Percentiles rank a stretch among this genome's conserved stretches.
phyloP scores from a whole-genome alignment of 352 stramenopile genomes.

The Thalassiosira hispida region DNA sequence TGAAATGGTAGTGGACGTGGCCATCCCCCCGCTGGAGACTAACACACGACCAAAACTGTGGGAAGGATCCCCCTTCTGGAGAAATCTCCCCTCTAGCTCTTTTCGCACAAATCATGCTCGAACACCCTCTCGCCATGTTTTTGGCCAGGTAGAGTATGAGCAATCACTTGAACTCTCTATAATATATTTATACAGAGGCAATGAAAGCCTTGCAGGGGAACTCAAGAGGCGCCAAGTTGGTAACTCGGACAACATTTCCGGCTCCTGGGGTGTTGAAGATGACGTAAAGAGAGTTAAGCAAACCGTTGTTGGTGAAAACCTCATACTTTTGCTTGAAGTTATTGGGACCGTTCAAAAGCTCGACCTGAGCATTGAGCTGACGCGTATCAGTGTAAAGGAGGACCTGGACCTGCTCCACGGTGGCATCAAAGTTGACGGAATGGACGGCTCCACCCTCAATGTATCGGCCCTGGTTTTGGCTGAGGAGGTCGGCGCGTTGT shows the following conservation, averaged over 20 bases:
- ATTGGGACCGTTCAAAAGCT: slow-evolving; percentile 64
- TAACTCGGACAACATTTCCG: slow-evolving; percentile 60
- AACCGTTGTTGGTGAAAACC: slow-evolving; percentile 61
- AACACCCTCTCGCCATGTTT: neutral
- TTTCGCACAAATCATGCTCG: slow-evolving; percentile 11
- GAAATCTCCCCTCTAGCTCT: neutral
- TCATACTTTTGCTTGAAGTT: slow-evolving; percentile 71
- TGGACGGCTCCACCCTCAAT: slow-evolving; percentile 60
- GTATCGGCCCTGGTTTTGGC: slow-evolving; percentile 54
- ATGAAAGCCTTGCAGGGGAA: slow-evolving; percentile 67
- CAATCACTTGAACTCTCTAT: neutral
- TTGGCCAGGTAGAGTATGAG: neutral
- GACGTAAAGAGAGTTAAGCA: slow-evolving; percentile 60
- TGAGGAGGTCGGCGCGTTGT: slow-evolving; percentile 52
- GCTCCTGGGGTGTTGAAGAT: slow-evolving; percentile 58
- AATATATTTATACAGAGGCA: slow-evolving; percentile 47
- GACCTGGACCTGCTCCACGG: slow-evolving; percentile 57
- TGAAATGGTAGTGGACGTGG: slow-evolving; percentile 12
- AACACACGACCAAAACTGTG: neutral
- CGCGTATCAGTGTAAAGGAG: slow-evolving; percentile 58
- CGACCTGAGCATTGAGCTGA: slow-evolving; percentile 63
- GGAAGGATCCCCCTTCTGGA: neutral
- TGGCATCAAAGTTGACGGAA: slow-evolving; percentile 58
- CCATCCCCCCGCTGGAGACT: neutral
- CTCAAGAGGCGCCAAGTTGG: slow-evolving; percentile 62